These are phyloP conservation scores for Hypoxylon subgilvum DNA, from an alignment of 495 filamentous ascomycete species.

Conservation along the genomic window DNA sequence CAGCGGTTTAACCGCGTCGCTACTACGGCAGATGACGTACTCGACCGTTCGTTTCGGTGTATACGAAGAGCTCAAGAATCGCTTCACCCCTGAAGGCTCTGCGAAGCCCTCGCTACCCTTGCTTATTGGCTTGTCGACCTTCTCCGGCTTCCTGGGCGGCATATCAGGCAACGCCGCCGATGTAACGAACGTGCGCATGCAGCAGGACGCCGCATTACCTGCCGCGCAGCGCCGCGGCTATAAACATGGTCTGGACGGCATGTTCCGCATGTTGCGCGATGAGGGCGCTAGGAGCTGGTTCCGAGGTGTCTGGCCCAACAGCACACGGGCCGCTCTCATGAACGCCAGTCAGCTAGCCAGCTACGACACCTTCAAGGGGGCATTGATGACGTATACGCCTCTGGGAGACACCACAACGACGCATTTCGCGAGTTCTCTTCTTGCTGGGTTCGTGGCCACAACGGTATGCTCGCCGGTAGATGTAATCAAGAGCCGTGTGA, in stretches of 20 bases:
- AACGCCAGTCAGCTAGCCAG: constrained; percentile 87
- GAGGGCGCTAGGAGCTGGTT: constrained; percentile 78
- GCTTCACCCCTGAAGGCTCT: constrained; percentile 56
- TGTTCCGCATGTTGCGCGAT: constrained; percentile 79
- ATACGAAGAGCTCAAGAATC: constrained; percentile 88
- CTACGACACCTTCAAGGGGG: constrained; percentile 88
- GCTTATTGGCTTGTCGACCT: constrained; percentile 78
- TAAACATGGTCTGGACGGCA: constrained; percentile 82
- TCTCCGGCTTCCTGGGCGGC: constrained; percentile 88
- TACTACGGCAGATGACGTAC: constrained; percentile 91
- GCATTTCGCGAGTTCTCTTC: constrained; percentile 84
- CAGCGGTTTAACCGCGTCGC: constrained; percentile 84
- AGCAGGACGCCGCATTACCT: constrained; percentile 87
- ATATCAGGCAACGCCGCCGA: constrained; percentile 92
- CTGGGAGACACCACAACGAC: constrained; percentile 80
- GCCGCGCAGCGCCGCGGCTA: constrained; percentile 80
- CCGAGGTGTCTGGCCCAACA: constrained; percentile 91
- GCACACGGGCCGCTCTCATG: constrained; percentile 88
- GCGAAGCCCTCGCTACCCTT: constrained; percentile 67
- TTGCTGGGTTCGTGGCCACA: constrained; percentile 92
- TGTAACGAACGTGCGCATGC: constrained; percentile 97
- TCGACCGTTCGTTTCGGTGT: constrained; percentile 91
- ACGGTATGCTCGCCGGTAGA: constrained; percentile 95
- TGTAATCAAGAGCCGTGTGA: constrained; percentile 95
- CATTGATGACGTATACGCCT: constrained; percentile 69